A percentile compares a stretch with the other conserved stretches of the same genome.
phyloP scores from a whole-genome alignment of 768 basidiomycete species.

The Suillus plorans region DNA sequence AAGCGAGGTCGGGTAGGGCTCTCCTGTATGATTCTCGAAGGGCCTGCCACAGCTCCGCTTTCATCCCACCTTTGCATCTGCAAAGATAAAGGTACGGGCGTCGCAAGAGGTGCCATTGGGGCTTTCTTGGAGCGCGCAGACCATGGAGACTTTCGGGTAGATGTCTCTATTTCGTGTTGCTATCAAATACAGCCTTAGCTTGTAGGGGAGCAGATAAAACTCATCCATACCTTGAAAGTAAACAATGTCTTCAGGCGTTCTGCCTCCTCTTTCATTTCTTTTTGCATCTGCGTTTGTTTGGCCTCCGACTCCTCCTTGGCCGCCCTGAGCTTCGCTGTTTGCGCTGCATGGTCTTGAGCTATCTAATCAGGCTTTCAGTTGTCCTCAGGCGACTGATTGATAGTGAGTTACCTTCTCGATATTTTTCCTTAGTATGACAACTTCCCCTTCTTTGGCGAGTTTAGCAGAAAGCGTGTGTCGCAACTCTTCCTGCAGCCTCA shows the following conservation, averaged over 20 bases:
- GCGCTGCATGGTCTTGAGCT: slow-evolving; percentile 55
- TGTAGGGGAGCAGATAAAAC: slow-evolving; percentile 4
- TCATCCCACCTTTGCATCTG: slow-evolving; percentile 40
- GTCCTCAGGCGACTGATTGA: not conserved
- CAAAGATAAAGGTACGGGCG: slow-evolving; percentile 39
- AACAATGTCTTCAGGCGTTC: slow-evolving; percentile 70
- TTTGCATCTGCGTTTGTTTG: slow-evolving; percentile 53
- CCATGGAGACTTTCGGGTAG: slow-evolving; percentile 47
- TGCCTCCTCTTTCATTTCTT: slow-evolving; percentile 63
- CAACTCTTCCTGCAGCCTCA: slow-evolving; percentile 42
- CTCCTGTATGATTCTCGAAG: slow-evolving; percentile 30
- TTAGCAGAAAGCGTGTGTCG: slow-evolving; percentile 50
- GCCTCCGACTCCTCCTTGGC: slow-evolving; percentile 63
- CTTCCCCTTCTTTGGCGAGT: slow-evolving; percentile 69
- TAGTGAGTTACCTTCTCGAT: slow-evolving; percentile 57
- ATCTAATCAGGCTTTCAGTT: slow-evolving; percentile 38
- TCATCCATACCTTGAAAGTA: slow-evolving; percentile 58
- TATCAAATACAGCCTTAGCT: slow-evolving; percentile 27
- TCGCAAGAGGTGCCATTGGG: slow-evolving; percentile 36
- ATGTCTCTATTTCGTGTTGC: slow-evolving; percentile 70
- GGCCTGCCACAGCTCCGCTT: slow-evolving; percentile 21
- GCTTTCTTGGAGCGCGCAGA: slow-evolving; percentile 45
- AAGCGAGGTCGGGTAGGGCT: slow-evolving; percentile 41
- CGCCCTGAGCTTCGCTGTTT: slow-evolving; percentile 53
- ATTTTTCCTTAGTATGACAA: slow-evolving; percentile 60